These are phyloP conservation scores for Lactifluus echinatus DNA, from an alignment of 768 basidiomycete species.

Conservation along the genomic window DNA sequence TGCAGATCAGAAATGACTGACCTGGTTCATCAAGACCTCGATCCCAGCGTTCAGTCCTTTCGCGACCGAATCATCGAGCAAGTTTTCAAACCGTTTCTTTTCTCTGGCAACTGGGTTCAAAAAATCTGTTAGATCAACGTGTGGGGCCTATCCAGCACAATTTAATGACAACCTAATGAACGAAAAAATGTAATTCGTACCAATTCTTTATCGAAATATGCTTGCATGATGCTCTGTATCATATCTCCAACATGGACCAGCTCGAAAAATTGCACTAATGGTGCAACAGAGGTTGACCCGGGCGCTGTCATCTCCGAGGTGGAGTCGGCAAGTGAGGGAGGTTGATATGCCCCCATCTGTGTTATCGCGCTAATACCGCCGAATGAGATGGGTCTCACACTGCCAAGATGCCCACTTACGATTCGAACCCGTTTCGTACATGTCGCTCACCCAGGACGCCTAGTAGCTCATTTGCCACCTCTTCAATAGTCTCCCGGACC, in stretches of 20 bases:
- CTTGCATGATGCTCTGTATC: conserved; percentile 95
- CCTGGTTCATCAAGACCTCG: conserved; percentile 92
- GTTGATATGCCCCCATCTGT: conserved; percentile 85
- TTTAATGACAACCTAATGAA: not conserved
- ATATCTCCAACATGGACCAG: conserved; percentile 95
- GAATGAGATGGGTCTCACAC: not conserved
- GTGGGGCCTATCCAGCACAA: conserved; percentile 45
- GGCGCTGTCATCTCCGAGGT: conserved; percentile 45
- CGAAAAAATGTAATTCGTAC: conserved; percentile 33
- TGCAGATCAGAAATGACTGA: conserved; percentile 25
- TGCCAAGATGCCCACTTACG: conserved; percentile 12
- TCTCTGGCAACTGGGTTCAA: conserved; percentile 88
- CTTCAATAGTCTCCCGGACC: conserved; percentile 90
- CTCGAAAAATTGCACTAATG: conserved; percentile 94
- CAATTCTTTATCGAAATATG: conserved; percentile 96
- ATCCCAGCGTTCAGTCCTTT: conserved; percentile 91
- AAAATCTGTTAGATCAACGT: conserved; percentile 92
- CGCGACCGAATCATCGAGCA: conserved; percentile 89
- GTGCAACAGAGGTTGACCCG: conserved; percentile 50
- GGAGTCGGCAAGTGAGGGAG: conserved; percentile 49
- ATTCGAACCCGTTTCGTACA: conserved; percentile 66
- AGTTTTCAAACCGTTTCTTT: conserved; percentile 93
- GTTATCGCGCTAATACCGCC: conserved; percentile 58
- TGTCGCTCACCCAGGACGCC: conserved; percentile 72
- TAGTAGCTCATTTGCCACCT: conserved; percentile 81